These are phyloP conservation scores for Citrus trifoliata DNA, from an alignment of 345 rosid species.

Conservation along the genomic window DNA sequence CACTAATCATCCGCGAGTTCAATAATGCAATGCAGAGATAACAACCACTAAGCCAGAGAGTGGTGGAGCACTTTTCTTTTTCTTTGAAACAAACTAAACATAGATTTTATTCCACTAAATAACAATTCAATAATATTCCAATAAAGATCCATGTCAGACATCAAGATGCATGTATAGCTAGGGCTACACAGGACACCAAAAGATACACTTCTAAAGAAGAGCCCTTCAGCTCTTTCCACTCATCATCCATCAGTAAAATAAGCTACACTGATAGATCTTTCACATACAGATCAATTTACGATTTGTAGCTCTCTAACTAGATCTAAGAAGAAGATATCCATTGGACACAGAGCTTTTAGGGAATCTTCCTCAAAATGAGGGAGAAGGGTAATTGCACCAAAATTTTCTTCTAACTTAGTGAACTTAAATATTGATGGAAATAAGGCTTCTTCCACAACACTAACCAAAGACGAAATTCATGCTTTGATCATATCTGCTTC, in stretches of 20 bases:
- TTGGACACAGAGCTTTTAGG: neutral
- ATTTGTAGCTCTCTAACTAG: neutral
- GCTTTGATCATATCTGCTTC: conserved; percentile 19
- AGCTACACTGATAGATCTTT: neutral
- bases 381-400: neutral
- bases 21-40: too few relatives aligned
- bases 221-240: neutral
- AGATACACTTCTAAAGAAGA: neutral
- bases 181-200: neutral
- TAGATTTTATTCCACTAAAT: neutral
- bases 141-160: neutral
- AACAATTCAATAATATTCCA: neutral
- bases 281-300: neutral
- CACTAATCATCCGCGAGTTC: too few relatives aligned
- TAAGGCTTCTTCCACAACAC: neutral
- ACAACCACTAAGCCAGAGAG: neutral
- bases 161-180: neutral
- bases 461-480: neutral
- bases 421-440: neutral
- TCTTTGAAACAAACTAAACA: neutral
- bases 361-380: too few relatives aligned
- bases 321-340: neutral
- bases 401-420: neutral
- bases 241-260: neutral
- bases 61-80: too few relatives aligned